Percentiles rank a stretch among this genome's conserved stretches.
Conservation (phyloP, 495 filamentous ascomycete genomes). For the Neurospora sp. region DNA sequence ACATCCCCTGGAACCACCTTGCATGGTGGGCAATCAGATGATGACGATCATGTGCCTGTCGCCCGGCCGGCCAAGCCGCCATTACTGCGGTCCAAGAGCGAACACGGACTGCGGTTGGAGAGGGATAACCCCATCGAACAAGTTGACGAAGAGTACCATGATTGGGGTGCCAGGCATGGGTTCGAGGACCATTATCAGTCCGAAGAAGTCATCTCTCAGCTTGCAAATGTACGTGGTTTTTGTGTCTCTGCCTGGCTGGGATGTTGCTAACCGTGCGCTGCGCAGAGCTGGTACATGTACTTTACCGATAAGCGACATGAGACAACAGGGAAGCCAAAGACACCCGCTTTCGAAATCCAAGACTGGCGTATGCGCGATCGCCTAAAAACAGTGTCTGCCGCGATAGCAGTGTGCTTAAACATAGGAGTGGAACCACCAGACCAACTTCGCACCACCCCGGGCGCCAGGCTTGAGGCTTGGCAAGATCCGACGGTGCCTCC, state of each 20-base stretch:
- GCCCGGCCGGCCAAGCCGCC: slow-evolving; percentile 40
- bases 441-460: slow-evolving; percentile 84
- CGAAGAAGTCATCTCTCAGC: slow-evolving; percentile 49
- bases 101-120: slow-evolving; percentile 45
- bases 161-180: slow-evolving; percentile 51
- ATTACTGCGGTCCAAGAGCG: slow-evolving; percentile 61
- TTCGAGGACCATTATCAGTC: slow-evolving; percentile 62
- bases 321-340: slow-evolving; percentile 82
- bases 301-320: slow-evolving; percentile 96
- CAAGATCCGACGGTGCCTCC: slow-evolving; percentile 77
- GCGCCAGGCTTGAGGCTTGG: slow-evolving; percentile 93
- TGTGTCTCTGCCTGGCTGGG: slow-evolving; percentile 11
- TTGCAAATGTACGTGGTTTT: slow-evolving; percentile 37
- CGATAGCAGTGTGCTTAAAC: slow-evolving; percentile 88
- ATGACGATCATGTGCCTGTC: slow-evolving; percentile 11
- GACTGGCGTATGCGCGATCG: slow-evolving; percentile 97
- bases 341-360: slow-evolving; percentile 48
- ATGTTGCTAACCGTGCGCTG: slow-evolving; percentile 9
- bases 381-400: slow-evolving; percentile 91
- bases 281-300: slow-evolving; percentile 95
- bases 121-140: slow-evolving; percentile 28
- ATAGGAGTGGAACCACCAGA: slow-evolving; percentile 97
- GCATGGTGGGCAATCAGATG: slow-evolving; percentile 7
- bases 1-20: not conserved
- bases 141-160: slow-evolving; percentile 29